Evolutionary conservation across 495 filamentous ascomycete genomes (phyloP).

Genomic region (Hamigera avellanea): DNA sequence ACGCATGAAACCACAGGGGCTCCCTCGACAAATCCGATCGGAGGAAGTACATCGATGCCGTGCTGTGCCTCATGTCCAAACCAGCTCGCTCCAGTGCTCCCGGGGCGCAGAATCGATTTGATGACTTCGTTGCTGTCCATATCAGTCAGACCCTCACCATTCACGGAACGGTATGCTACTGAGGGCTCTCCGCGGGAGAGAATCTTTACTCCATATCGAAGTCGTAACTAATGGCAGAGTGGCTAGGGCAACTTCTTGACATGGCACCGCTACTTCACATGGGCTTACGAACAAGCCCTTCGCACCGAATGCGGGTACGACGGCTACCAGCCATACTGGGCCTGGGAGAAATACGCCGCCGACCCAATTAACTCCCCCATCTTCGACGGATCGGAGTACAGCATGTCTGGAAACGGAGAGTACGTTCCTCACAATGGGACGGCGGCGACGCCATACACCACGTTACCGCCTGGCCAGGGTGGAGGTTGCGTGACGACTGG

Average conservation of each 20-base stretch:
- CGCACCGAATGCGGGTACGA: conserved; percentile 60
- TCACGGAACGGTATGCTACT: conserved; percentile 36
- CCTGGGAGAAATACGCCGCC: conserved; percentile 44
- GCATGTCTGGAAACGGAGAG: conserved; percentile 45
- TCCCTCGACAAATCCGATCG: conserved; percentile 32
- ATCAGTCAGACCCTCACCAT: conserved; percentile 46
- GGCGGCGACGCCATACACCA: conserved; percentile 6
- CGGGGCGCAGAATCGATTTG: conserved; percentile 43
- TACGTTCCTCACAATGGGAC: conserved; percentile 23
- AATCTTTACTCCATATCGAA: neutral
- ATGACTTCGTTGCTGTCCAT: conserved; percentile 55
- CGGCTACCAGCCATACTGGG: conserved; percentile 44
- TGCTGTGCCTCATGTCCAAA: conserved; percentile 42
- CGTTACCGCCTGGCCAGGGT: conserved; percentile 34
- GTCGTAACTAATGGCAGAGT: neutral
- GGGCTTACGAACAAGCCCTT: conserved; percentile 54
- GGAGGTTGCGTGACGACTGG: conserved; percentile 48
- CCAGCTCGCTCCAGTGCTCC: conserved; percentile 31
- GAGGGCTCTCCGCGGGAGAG: no score
- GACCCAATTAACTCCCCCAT: conserved; percentile 45
- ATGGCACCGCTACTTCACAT: conserved; percentile 62
- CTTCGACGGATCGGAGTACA: conserved; percentile 45
- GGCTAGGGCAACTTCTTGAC: conserved; percentile 47
- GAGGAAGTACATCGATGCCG: conserved; percentile 45
- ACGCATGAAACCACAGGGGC: conserved; percentile 37